Base-by-base conservation (phyloP, 441 rosid genomes). In the Eruca vesicaria region DNA sequence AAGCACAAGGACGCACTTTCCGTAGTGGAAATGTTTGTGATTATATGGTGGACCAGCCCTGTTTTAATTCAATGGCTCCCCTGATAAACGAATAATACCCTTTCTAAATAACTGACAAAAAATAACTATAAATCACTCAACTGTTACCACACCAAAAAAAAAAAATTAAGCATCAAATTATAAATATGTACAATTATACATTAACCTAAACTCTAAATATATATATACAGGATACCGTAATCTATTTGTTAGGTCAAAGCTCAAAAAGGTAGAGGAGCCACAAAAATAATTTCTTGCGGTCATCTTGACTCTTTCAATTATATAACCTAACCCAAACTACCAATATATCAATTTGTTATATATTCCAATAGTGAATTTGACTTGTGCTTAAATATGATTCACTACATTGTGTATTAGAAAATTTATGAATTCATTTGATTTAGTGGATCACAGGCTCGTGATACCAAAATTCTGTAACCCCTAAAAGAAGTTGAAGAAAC, bases 161-260 rank as follows among this genome's bases (percentile, higher is more conserved):
- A 6, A n/a, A 67, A 36, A 63, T 41, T 6, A 62, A 69, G 18
- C 21, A 69, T 56, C 65, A 10, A 11, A 20, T 38, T 41, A 41
- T 63, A 68, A 29, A 29, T 63, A 7, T 29, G 21, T 48, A 53
- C 31, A 62, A 0, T n/a, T 15, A 11, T 20, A 67, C 15, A 59
- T 45, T 45, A 14, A 23, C 18, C 2, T 52, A 52, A 52, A 50
- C 26, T 61, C 7, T 36, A 41, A 33, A 59, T 20, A 52, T 58
- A 18, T 21, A 20, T 15, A 50, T 50, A 45, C 10, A 59, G 8
- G 63, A 74, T 23, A 41, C 28, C 66, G 59, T 20, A 60, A 65
- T 77, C 7, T 28, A 66, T 59, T 77, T 59, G 76, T 77, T 77
- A 71, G 80, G 80, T 77, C 76, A 63, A 21, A 29, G 32, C 79